phyloP scores from a whole-genome alignment of 148 eudicot species.

The Suaeda aralocaspica region DNA sequence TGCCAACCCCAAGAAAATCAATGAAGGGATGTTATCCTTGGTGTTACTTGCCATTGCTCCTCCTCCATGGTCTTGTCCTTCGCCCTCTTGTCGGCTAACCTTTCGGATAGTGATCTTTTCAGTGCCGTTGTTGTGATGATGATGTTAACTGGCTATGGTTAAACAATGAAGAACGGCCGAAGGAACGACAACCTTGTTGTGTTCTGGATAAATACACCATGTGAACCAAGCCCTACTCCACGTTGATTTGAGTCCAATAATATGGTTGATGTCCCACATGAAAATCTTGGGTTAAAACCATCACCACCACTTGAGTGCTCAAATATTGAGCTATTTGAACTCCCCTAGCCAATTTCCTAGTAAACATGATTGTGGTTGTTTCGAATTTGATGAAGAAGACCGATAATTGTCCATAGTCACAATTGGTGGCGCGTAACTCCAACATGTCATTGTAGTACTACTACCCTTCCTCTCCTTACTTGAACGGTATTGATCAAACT shows the following conservation, averaged over 20 bases:
- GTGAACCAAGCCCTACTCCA: constrained; percentile 6
- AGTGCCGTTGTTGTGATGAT: background rate
- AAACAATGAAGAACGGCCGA: background rate
- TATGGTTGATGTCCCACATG: constrained; percentile 12
- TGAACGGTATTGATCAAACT: constrained; percentile 1
- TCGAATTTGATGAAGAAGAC: constrained; percentile 18
- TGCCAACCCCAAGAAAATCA: constrained; percentile 90
- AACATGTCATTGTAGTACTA: constrained; percentile 14
- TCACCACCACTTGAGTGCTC: constrained; percentile 17
- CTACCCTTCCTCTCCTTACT: constrained; percentile 5
- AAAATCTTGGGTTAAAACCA: background rate
- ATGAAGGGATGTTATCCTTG: constrained; percentile 57
- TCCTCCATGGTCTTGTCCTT: constrained; percentile 11
- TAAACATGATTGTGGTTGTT: constrained; percentile 2
- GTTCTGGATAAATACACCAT: constrained; percentile 15
- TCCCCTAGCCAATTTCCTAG: constrained; percentile 13
- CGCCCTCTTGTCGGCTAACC: constrained; percentile 2
- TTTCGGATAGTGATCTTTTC: constrained; percentile 8
- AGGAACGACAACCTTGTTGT: constrained; percentile 11
- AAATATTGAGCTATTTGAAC: constrained; percentile 14
- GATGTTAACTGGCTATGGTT: background rate
- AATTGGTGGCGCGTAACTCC: constrained; percentile 15
- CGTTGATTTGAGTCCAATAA: constrained; percentile 13
- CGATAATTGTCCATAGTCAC: constrained; percentile 20
- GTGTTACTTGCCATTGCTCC: background rate